Evolutionary conservation across 192 early-diverging fungal species (phyloP).

Genomic region (Pilaira anomala): DNA sequence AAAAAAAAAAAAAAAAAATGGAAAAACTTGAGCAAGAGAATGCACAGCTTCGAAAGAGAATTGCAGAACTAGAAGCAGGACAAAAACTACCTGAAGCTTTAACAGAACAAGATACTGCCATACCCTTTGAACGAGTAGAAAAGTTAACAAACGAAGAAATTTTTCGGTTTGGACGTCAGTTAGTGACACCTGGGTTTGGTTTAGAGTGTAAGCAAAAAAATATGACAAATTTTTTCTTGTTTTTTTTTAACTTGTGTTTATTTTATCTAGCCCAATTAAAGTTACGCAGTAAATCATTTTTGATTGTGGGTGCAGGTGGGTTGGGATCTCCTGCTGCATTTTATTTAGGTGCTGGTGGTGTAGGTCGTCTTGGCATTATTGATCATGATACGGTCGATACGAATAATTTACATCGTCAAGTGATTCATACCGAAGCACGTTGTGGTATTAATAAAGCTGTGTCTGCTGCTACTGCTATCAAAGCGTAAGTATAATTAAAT

Average conservation of each 20-base stretch:
- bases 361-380: conserved; percentile 84
- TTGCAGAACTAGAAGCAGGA: conserved; percentile 16
- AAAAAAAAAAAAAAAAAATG: conserved; percentile 3
- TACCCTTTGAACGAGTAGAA: conserved; percentile 25
- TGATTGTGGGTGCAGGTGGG: conserved; percentile 94
- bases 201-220: conserved; percentile 59
- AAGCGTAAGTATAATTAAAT: conserved; percentile 42
- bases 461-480: conserved; percentile 65
- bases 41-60: not conserved
- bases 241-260: too few species aligned
- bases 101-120: not conserved
- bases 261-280: conserved; percentile 64
- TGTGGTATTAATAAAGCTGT: conserved; percentile 70
- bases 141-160: conserved; percentile 69
- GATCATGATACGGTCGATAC: conserved; percentile 91
- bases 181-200: conserved; percentile 78
- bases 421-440: conserved; percentile 80
- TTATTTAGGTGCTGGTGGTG: conserved; percentile 87
- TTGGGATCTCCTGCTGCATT: conserved; percentile 84
- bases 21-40: not conserved
- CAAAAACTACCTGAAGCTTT: not conserved
- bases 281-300: conserved; percentile 68
- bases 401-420: conserved; percentile 92
- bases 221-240: too few species aligned
- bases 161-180: conserved; percentile 79